These are phyloP conservation scores for Penicillium samsonianum DNA, from an alignment of 495 filamentous ascomycete species.

Conservation along the genomic window DNA sequence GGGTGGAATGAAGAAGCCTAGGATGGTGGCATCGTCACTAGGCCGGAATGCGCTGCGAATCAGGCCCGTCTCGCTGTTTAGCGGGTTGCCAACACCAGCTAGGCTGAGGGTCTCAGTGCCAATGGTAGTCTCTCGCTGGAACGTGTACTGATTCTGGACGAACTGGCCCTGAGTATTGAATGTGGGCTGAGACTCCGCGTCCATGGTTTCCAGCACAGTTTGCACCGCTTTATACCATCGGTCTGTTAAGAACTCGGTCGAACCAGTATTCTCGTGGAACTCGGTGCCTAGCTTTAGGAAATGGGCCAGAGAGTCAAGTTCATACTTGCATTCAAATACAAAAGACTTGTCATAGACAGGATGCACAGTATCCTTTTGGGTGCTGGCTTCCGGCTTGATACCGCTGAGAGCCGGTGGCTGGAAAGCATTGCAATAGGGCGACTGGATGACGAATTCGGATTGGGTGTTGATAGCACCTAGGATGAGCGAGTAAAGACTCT, in stretches of 20 bases:
- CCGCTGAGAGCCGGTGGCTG: slow-evolving; percentile 86
- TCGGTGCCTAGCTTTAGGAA: slow-evolving; percentile 86
- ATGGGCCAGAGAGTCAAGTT: slow-evolving; percentile 90
- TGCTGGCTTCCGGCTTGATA: slow-evolving; percentile 65
- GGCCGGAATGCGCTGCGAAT: slow-evolving; percentile 92
- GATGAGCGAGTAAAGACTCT: slow-evolving; percentile 72
- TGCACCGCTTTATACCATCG: slow-evolving; percentile 82
- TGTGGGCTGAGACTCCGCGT: slow-evolving; percentile 76
- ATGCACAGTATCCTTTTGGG: slow-evolving; percentile 81
- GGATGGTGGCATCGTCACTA: slow-evolving; percentile 95
- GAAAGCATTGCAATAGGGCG: slow-evolving; percentile 98
- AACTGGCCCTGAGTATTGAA: slow-evolving; percentile 68
- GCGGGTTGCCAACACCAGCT: slow-evolving; percentile 81
- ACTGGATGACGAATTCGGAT: slow-evolving; percentile 88
- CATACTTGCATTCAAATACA: slow-evolving; percentile 99
- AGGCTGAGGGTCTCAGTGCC: slow-evolving; percentile 92
- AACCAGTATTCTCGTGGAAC: slow-evolving; percentile 78
- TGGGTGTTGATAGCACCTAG: slow-evolving; percentile 97
- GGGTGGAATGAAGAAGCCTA: slow-evolving; percentile 93
- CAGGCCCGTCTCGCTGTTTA: slow-evolving; percentile 80
- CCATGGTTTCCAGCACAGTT: slow-evolving; percentile 69
- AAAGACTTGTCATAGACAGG: slow-evolving; percentile 77
- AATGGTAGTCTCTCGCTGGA: slow-evolving; percentile 72
- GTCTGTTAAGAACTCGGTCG: slow-evolving; percentile 71
- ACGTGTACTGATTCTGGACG: slow-evolving; percentile 77